Base-by-base conservation (phyloP, 495 filamentous ascomycete species). In the Jackrogersella multiformis region DNA sequence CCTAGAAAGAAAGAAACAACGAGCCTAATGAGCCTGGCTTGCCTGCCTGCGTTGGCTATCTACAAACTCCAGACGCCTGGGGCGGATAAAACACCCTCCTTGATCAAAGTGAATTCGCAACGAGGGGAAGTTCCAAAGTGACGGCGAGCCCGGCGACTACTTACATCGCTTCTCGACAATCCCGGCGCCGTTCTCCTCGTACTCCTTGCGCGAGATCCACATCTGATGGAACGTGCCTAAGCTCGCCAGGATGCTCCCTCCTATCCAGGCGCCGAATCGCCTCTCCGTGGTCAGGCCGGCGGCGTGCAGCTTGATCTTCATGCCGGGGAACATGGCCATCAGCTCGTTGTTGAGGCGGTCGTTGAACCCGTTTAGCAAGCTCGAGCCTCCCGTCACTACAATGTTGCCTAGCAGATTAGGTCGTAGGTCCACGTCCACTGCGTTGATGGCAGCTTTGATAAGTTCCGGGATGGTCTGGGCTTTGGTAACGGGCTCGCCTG, bases 161-260 rank as follows among this genome's bases (percentile, higher is more conserved):
- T 90, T 91, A 75, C 90, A 92, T 60, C 90, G 82, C 84, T 91
- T 92, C 81, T 92, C 90, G 15, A 92, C 88, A 65, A 92, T 87
- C 9, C 81, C 81, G 0, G 82, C 70, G 10, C 90, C 90, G 74
- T 90, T 89, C 79, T 93, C 90, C 61, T 91, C 88, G 76, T 92
- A 93, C 81, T 93, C 90, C 79, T 91, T 90, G 75, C 81, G 88
- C 15, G 89, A 92, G 65, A 99, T 93, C 95, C 95, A 99, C 91
- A 98, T 91, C 74, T 97, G 94, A 81, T 99, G 95, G 78, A 99
- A 99, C n/a, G 92, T 97, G 7, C 96, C 96, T 81, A 99, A 77
- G 79, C 93, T 97, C 2, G 90, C 94, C 70, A 98, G 80, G 68
- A 99, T 97, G 80, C 93, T 97, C 12, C 95, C 95, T 21, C 95